Evolutionary conservation across 352 stramenopile species (phyloP), one percentile per base, ranked within the genome.

Genomic region (Phytophthora idaei): DNA sequence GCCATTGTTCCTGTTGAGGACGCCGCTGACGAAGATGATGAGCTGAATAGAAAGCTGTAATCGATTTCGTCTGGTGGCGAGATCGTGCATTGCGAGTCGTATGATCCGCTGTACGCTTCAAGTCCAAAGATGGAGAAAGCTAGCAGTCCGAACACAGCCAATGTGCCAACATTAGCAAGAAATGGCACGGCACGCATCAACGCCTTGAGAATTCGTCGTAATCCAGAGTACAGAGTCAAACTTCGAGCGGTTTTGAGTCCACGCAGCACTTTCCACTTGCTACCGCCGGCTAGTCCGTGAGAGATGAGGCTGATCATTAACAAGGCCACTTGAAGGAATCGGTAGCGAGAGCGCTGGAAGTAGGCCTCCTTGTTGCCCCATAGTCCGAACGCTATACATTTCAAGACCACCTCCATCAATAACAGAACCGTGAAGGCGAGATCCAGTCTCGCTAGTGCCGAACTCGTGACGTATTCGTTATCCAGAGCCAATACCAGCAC

Each of bases 61-160:
- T 45, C 50, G 1, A 45, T 29, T 17, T 58, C 29, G 49, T 53
- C n/a, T 5, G 31, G 32, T 25, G 15, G 5, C 54, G 25, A 7
- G 28, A 80, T 64, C 2, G 64, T 71, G 58, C 85, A 93, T 60
- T 93, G 81, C 1, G 63, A 63, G 49, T 83, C 67, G 64, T 79
- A 93, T 12, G 72, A 64, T 17, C 80, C 78, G 28, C 64, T 70
- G 66, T 87, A 92, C 17, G 83, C 85, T 45, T 94, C 85, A 4
- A 92, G 73, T 0, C 78, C 82, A 54, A 94, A 91, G 42, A 94
- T 89, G 14, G 83, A 90, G 56, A 94, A 94, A 17, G 81, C 81
- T 9, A 94, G 74, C 28, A 94, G 49, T 6, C 88, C 88, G 31
- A 94, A 94, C 49, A 92, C 69, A 5, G 85, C 76, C 32, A 94